phyloP scores from a whole-genome alignment of 345 rosid genomes.

The Salix udensis region DNA sequence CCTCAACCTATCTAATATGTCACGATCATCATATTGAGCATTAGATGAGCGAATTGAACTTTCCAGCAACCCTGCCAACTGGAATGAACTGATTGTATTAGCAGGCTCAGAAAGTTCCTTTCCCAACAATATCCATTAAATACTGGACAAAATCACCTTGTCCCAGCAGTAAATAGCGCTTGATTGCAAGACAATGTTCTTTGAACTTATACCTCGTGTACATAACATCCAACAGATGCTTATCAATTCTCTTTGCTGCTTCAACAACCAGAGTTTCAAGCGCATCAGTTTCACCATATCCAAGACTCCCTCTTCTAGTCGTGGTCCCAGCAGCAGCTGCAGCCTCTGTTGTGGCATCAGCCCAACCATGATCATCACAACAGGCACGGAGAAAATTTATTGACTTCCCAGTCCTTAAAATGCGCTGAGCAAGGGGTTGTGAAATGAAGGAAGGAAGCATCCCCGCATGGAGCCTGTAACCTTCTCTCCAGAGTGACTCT shows the following conservation, averaged over 20 bases:
- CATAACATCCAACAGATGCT: constrained; percentile 79
- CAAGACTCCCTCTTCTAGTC: constrained; percentile 84
- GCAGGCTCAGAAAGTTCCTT: constrained; percentile 98
- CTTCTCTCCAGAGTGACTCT: constrained; percentile 97
- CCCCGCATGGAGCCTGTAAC: constrained; percentile 75
- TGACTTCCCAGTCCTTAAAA: constrained; percentile 94
- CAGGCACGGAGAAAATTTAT: constrained; percentile 95
- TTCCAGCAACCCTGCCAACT: constrained; percentile 89
- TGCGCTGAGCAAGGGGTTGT: constrained; percentile 78
- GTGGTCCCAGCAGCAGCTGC: constrained; percentile 93
- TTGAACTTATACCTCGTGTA: constrained; percentile 72
- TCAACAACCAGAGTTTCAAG: constrained; percentile 80
- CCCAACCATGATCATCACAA: constrained; percentile 95
- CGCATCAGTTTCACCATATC: constrained; percentile 95
- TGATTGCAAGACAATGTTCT: constrained; percentile 95
- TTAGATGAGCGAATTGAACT: constrained; percentile 91
- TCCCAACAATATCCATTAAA: constrained; percentile 87
- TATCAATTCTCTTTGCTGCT: constrained; percentile 97
- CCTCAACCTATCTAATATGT: constrained; percentile 78
- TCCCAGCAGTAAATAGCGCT: constrained; percentile 87
- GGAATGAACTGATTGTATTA: constrained; percentile 87
- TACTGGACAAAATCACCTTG: constrained; percentile 99
- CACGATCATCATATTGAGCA: constrained; percentile 96
- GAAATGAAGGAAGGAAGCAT: constrained; percentile 96
- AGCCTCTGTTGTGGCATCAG: constrained; percentile 85